Conservation (phyloP, 441 rosid species). For the Metrosideros polymorpha region DNA sequence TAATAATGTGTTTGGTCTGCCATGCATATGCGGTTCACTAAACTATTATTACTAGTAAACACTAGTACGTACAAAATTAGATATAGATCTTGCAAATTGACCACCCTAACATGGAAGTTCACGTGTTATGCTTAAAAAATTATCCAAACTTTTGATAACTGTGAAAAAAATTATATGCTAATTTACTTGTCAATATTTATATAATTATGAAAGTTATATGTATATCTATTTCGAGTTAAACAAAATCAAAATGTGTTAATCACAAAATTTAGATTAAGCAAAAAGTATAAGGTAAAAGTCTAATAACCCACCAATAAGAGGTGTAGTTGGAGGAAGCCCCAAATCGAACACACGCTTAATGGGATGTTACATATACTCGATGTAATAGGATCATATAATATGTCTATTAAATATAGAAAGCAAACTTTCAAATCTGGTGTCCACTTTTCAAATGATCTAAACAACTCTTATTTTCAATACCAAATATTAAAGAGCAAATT, state of each 20-base stretch:
- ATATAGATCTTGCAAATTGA: neutral
- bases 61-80: neutral
- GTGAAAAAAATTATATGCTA: neutral
- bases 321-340: neutral
- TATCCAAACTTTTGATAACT: neutral
- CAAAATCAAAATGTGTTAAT: neutral
- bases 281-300: neutral
- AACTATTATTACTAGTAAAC: neutral
- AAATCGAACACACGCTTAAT: neutral
- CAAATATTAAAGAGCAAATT: neutral
- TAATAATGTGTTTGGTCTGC: conserved; percentile 14
- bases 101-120: neutral
- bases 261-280: neutral
- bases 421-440: neutral
- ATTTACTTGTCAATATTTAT: neutral
- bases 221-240: neutral
- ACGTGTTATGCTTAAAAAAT: neutral
- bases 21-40: neutral
- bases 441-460: neutral
- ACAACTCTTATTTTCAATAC: neutral
- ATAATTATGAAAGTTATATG: neutral
- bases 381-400: neutral
- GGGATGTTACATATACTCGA: neutral
- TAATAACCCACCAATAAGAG: neutral
- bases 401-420: neutral